Evolutionary conservation across 2,329 filamentous ascomycete species (phyloP), one percentile per base, ranked within the genome.

Genomic region (Davidsoniella neocaledoniae): DNA sequence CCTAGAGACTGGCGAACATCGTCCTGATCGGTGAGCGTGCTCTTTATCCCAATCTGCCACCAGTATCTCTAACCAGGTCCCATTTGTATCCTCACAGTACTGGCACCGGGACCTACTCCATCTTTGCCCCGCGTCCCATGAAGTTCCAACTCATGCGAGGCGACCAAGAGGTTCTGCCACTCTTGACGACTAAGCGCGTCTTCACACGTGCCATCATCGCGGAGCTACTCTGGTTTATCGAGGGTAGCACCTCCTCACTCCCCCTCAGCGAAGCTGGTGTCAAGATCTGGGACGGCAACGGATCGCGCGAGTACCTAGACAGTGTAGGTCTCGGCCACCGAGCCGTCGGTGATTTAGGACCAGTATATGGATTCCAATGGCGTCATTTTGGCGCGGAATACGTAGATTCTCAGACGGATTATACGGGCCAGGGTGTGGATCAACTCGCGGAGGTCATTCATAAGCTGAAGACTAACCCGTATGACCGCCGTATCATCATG

Each of bases 281-380:
- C 59, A 93, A 93, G 66, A 98, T 98, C 63, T 98, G 91, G 91
- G 91, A 98, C 62, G 90, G 88, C 58, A 98, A 98, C 62, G 91
- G 90, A 41, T 87, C 81, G 43, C 84, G 91, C 58, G 83, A 80
- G 60, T 96, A 83, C 63, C 83, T 98, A 37, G 90, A 98, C 68
- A 80, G 72, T 55, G 75, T 91, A 1, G 90, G 90, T 0, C 74
- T 96, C 5, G 70, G 72, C 0, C 79, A 94, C 61, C 85, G 90
- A 53, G 85, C 78, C 48, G 83, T 81, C 17, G 91, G 91, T 56
- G 91, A 98, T 60, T 72, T 98, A 0, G 91, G 91, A 0, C 91
- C 91, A 26, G 88, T 96, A 0, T 98, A 98, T 62, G 91, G 91
- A 1, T 98, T 98, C 68, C 91, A 98, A 66, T 98, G 91, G 91